Conservation (phyloP, 2,329 filamentous ascomycete genomes). For the Sporothrix schenckii region DNA sequence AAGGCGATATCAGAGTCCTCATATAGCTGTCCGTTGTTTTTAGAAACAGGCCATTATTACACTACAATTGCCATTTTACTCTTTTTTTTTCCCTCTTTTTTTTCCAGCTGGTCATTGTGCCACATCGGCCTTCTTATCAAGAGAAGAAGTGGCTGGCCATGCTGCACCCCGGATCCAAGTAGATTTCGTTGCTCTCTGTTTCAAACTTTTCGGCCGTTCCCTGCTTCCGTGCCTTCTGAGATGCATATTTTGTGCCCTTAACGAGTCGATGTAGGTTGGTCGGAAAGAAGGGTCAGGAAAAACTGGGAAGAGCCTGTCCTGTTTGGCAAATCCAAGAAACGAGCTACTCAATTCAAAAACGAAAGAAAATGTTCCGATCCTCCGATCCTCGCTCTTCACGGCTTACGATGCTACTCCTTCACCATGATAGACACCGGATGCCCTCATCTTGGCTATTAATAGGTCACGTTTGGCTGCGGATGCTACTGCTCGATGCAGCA, state of each 20-base stretch:
- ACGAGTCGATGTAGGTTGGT: not conserved
- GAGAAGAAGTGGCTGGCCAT: conserved; percentile 1
- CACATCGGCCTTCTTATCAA: not conserved
- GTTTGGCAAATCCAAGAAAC: not conserved
- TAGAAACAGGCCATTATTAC: not conserved
- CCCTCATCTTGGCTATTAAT: conserved; percentile 5
- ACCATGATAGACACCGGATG: too few species aligned
- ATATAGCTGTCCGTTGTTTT: conserved; percentile 15
- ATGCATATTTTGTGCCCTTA: not conserved
- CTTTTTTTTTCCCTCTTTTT: too few species aligned
- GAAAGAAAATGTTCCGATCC: not conserved
- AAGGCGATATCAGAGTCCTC: conserved; percentile 6
- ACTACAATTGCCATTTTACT: not conserved
- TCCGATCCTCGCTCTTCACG: not conserved
- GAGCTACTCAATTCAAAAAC: not conserved
- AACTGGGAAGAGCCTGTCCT: not conserved
- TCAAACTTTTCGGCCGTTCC: not conserved
- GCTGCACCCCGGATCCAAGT: not conserved
- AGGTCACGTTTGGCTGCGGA: not conserved
- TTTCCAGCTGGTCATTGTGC: not conserved
- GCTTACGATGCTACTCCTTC: not conserved
- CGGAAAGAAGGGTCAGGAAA: not conserved
- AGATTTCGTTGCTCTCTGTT: not conserved
- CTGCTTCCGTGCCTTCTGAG: not conserved
- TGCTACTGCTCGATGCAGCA: conserved; percentile 4